Base-by-base conservation (phyloP, 805 yeast species). In the Starmerella vaccinii region DNA sequence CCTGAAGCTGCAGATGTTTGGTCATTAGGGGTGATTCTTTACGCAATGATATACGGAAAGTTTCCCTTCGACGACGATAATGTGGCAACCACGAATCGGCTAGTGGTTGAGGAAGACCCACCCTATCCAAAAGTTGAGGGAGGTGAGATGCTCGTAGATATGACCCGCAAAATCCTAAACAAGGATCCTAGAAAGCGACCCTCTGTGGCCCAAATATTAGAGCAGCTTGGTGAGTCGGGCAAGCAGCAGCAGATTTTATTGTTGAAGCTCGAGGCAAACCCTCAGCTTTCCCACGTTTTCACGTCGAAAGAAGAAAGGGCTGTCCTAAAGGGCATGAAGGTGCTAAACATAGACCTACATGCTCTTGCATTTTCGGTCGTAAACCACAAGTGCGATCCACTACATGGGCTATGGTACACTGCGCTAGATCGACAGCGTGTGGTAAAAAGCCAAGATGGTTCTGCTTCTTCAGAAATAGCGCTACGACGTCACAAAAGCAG, bases 51-150 rank as follows among this genome's bases (percentile, higher is more conserved):
- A 0, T 78, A 82, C 50, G 97, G 97, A 0, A 78, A 78, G 52
- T 81, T 90, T 82, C 98, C 98, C 0, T 90, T 89, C 68, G 89
- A 82, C 57, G 95, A 88, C 38, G 84, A 80, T 16, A 85, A 79
- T 54, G 89, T 81, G 21, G 62, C 75, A 39, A 74, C 68, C 46
- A 81, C 85, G 0, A 77, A 77, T 56, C 65, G 68, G 57, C 75
- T 74, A 54, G 84, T 90, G 40, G 66, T 84, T 6, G 70, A 76
- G 51, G 77, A 72, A 4, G 86, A 80, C 49, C 97, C 97, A 0
- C 53, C 51, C 0, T 85, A 73, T 61, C 68, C 69, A 21, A 48
- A 44, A 2, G 47, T 64, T 16, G 67, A 49, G 16, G 50, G 47
- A n/a, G 57, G 55, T 3, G 57, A 62, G 1, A 78, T 77, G 2